phyloP scores from a whole-genome alignment of 73 alveolate genomes.

The Halteria grandinella region DNA sequence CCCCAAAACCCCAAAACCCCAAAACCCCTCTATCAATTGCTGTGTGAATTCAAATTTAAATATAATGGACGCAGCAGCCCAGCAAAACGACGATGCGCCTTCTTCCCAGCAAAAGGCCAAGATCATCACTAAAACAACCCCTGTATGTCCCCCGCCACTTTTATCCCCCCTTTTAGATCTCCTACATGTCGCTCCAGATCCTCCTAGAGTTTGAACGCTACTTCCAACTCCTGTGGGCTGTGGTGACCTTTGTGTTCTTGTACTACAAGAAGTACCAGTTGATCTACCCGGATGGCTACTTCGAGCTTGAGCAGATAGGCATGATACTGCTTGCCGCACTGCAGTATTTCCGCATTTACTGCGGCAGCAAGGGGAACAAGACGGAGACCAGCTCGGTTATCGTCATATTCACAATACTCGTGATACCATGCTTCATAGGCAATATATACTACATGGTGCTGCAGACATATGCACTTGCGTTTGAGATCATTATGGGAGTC shows the following conservation, averaged over 20 bases:
- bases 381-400: conserved; percentile 14
- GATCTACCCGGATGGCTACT: conserved; percentile 37
- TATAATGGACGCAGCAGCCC: not conserved
- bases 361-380: conserved; percentile 52
- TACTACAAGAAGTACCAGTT: conserved; percentile 18
- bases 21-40: not conserved
- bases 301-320: conserved; percentile 29
- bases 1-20: conserved; percentile 48
- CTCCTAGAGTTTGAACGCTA: conserved; percentile 26
- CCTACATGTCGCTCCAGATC: conserved; percentile 24
- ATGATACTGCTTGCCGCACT: not conserved
- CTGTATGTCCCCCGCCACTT: conserved; percentile 1
- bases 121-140: conserved; percentile 29
- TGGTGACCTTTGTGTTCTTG: conserved; percentile 1
- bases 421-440: conserved; percentile 38
- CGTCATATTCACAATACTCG: not conserved
- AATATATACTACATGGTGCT: conserved; percentile 29
- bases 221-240: conserved; percentile 1
- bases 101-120: not conserved
- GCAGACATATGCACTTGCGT: conserved; percentile 40
- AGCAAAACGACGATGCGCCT: not conserved
- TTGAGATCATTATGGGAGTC: conserved; percentile 38
- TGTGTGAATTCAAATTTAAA: no score
- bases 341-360: conserved; percentile 6
- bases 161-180: not conserved